Evolutionary conservation across 2,329 filamentous ascomycete species (phyloP), one percentile per base, ranked within the genome.

Genomic region (Ceratocystis destructans): DNA sequence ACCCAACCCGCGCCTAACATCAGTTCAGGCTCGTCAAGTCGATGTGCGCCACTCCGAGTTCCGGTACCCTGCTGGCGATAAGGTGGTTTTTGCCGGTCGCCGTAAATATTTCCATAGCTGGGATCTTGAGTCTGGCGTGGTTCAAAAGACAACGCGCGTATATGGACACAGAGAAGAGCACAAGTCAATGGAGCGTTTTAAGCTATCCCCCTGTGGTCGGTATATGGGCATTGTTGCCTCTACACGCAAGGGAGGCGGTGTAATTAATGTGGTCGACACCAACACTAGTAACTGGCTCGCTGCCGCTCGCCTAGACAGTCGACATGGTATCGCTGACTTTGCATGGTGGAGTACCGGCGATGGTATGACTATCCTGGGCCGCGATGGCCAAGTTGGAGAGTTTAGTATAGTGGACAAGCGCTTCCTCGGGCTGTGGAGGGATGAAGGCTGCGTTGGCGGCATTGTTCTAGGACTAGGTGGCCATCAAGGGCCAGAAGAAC

Each of bases 61-160:
- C 75, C 79, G 91, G 67, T 83, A 82, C 31, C 84, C 87, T 3
- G 77, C 78, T 17, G 90, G 89, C 69, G 86, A 88, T 69, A 87
- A 87, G 71, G 88, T 99, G 70, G 89, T 96, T 75, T 89, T 96
- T 68, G 88, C 91, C 20, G 92, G 92, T 46, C 87, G 93, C 45
- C 85, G 94, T 62, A 86, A 86, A 69, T 97, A 91, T 78, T 96
- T 97, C 76, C 94, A 97, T 76, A 86, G 88, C 70, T 99, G 94
- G 94, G 87, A 97, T 72, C 82, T 99, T 28, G 80, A 87, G 55
- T 87, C 87, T 0, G 94, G 94, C 55, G 79, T 81, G 12, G 85
- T 99, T 62, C 88, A 93, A 72, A 96, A 96, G 76, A 83, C 96
- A 57, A 85, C 84, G 71, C 81, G 88, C 73, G 78, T 94, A 68